Conservation (phyloP, 2,329 filamentous ascomycete genomes). For the Cercospora sesami region DNA sequence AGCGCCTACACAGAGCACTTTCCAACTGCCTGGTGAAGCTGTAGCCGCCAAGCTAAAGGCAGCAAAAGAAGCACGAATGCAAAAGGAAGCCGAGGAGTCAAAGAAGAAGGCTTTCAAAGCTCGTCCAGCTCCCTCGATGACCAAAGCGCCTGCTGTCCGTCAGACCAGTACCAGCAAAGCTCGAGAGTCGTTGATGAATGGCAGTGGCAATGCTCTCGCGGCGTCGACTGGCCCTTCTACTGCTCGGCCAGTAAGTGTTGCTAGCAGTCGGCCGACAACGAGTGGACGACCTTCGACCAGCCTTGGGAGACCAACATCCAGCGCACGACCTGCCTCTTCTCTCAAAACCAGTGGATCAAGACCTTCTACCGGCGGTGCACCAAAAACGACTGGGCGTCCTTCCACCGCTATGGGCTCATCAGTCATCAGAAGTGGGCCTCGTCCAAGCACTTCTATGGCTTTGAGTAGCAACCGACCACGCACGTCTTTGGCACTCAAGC, state of each 20-base stretch:
- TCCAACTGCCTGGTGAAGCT: conserved; percentile 55
- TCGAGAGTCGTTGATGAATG: conserved; percentile 43
- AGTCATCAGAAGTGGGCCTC: neutral
- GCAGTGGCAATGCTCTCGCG: conserved; percentile 15
- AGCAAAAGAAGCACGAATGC: conserved; percentile 50
- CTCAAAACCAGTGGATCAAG: neutral
- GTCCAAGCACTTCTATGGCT: conserved; percentile 11
- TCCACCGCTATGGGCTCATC: conserved; percentile 5
- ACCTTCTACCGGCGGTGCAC: neutral
- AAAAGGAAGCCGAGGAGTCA: conserved; percentile 44
- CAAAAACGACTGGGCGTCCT: neutral
- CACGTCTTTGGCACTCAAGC: conserved; percentile 15
- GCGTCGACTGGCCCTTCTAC: neutral
- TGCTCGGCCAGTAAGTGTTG: conserved; percentile 32
- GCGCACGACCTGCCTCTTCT: conserved; percentile 11
- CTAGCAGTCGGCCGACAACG: conserved; percentile 20
- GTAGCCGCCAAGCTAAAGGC: conserved; percentile 56
- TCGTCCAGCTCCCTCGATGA: conserved; percentile 43
- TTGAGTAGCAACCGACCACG: conserved; percentile 7
- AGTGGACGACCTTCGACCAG: neutral
- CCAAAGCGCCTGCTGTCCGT: conserved; percentile 40
- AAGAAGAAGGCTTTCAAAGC: conserved; percentile 50
- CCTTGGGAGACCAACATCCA: conserved; percentile 9
- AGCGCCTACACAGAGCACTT: conserved; percentile 52
- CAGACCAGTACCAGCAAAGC: conserved; percentile 51